Evolutionary conservation across 495 filamentous ascomycete species (phyloP).

Genomic region (Terfezia claveryi): DNA sequence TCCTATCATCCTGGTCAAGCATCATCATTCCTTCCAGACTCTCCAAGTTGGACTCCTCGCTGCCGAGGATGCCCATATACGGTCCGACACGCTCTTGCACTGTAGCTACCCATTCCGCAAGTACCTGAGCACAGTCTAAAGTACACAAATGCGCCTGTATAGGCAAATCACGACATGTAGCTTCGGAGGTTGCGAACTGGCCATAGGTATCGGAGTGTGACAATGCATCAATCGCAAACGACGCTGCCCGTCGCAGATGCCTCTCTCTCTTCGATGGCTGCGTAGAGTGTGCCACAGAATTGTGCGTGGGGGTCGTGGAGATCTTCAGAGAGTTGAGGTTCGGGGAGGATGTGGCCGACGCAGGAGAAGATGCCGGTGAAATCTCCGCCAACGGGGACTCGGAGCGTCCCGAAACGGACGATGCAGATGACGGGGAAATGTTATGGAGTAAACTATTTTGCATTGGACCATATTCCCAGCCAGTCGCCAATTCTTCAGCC

Average conservation of each 20-base stretch:
- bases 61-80: slow-evolving; percentile 68
- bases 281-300: slow-evolving; percentile 19
- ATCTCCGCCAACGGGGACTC: slow-evolving; percentile 29
- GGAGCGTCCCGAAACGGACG: slow-evolving; percentile 27
- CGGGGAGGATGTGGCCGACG: slow-evolving; percentile 29
- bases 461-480: slow-evolving; percentile 22
- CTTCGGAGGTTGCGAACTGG: slow-evolving; percentile 46
- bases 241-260: slow-evolving; percentile 79
- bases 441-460: slow-evolving; percentile 5
- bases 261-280: slow-evolving; percentile 46
- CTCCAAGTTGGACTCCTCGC: slow-evolving; percentile 51
- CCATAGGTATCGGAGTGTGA: slow-evolving; percentile 74
- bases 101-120: slow-evolving; percentile 89
- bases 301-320: slow-evolving; percentile 10
- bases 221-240: slow-evolving; percentile 83
- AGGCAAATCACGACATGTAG: slow-evolving; percentile 72
- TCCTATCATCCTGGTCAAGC: slow-evolving; percentile 77
- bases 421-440: slow-evolving; percentile 23
- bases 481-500: slow-evolving; percentile 71
- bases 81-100: slow-evolving; percentile 85
- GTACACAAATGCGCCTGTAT: slow-evolving; percentile 81
- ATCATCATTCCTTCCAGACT: slow-evolving; percentile 71
- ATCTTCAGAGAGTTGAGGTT: slow-evolving; percentile 4
- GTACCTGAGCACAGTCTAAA: slow-evolving; percentile 90
- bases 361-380: slow-evolving; percentile 33